A percentile compares a stretch with the other conserved stretches of the same genome.
phyloP scores from a whole-genome alignment of 345 rosid genomes.

The Lepidium sativum region DNA sequence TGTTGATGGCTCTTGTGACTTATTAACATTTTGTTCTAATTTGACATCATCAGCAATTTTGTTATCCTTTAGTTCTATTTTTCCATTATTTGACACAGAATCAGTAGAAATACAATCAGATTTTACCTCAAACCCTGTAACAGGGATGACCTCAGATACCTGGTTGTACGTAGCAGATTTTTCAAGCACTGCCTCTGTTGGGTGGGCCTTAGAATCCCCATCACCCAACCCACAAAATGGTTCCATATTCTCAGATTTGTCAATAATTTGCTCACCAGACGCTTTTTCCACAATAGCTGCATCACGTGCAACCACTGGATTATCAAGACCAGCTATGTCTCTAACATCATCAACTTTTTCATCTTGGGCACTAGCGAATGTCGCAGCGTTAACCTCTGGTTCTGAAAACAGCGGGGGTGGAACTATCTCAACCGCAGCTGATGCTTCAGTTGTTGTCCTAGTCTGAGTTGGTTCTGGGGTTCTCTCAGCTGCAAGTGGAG shows the following conservation, averaged over 20 bases:
- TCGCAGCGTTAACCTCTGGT: neutral
- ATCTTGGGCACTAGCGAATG: neutral
- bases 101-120: slow-evolving; percentile 98
- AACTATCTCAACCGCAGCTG: neutral
- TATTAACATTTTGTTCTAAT: slow-evolving; percentile 88
- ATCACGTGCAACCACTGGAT: slow-evolving; percentile 25
- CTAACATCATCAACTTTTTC: slow-evolving; percentile 34
- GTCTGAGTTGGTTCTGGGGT: slow-evolving; percentile 1
- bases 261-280: slow-evolving; percentile 19
- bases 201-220: slow-evolving; percentile 35
- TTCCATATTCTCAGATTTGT: slow-evolving; percentile 31
- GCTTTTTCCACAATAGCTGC: slow-evolving; percentile 21
- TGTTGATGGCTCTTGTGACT: slow-evolving; percentile 68
- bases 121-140: slow-evolving; percentile 94
- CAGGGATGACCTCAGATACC: slow-evolving; percentile 99
- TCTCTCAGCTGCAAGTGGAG: slow-evolving; percentile 20
- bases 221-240: slow-evolving; percentile 27
- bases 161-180: slow-evolving; percentile 61
- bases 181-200: slow-evolving; percentile 42
- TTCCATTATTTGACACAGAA: slow-evolving; percentile 96
- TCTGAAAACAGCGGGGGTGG: neutral
- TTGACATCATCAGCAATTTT: slow-evolving; percentile 92
- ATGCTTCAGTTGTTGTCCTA: neutral
- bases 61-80: slow-evolving; percentile 92
- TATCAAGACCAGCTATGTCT: slow-evolving; percentile 37